Percentiles rank a stretch among this genome's conserved stretches.
Conservation (phyloP, 1,139 yeast species). For the Protomyces macrosporus region DNA sequence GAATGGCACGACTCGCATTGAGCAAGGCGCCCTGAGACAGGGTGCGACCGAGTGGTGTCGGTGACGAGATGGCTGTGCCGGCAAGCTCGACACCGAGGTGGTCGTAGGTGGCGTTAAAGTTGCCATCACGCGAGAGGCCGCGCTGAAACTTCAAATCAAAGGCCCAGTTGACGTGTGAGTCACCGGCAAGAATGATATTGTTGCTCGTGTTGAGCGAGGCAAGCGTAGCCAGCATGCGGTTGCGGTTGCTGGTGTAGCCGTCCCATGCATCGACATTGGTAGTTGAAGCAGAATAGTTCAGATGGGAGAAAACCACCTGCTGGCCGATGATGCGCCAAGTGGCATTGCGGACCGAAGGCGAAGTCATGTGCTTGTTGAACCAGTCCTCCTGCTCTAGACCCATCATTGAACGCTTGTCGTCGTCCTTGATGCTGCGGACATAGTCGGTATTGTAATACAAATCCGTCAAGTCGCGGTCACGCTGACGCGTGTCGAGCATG, state of each 20-base stretch:
- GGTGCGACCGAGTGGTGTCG: not conserved
- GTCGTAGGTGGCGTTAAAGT: not conserved
- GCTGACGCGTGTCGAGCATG: slow-evolving; percentile 13
- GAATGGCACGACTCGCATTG: not conserved
- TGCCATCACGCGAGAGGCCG: not conserved
- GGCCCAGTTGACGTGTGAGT: slow-evolving; percentile 14
- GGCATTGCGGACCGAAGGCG: not conserved
- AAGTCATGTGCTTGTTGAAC: not conserved
- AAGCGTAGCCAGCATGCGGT: not conserved
- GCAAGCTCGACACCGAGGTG: slow-evolving; percentile 11
- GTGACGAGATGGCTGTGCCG: slow-evolving; percentile 2
- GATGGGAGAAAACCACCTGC: slow-evolving; percentile 1
- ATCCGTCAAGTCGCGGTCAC: slow-evolving; percentile 8
- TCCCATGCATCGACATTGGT: slow-evolving; percentile 4
- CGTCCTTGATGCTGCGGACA: slow-evolving; percentile 4
- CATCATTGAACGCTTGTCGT: slow-evolving; percentile 6
- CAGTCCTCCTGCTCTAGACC: slow-evolving; percentile 5
- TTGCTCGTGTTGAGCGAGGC: not conserved
- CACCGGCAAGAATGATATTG: slow-evolving; percentile 8
- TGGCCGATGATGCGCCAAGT: slow-evolving; percentile 7
- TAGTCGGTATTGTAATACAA: slow-evolving; percentile 3
- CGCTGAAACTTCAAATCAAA: not conserved
- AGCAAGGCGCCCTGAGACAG: not conserved
- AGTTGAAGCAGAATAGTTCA: not conserved
- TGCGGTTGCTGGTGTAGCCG: slow-evolving; percentile 4